Evolutionary conservation across 345 rosid species (phyloP).

Genomic region (Populus ilicifolia): DNA sequence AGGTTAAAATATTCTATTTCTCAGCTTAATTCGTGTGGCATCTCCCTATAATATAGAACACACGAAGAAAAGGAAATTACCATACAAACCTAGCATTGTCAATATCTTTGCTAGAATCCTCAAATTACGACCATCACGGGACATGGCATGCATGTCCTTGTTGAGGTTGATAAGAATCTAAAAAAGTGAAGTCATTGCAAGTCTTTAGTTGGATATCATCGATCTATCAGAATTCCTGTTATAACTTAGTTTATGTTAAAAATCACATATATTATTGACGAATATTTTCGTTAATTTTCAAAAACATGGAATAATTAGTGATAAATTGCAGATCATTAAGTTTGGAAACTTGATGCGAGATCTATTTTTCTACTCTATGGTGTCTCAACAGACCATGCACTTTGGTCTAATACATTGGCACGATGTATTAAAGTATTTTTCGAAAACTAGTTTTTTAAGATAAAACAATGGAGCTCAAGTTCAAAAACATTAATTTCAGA

Average conservation of each 20-base stretch:
- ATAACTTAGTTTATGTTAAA: neutral
- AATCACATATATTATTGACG: neutral
- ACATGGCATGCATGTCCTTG: neutral
- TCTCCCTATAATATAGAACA: no score
- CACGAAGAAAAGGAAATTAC: no score
- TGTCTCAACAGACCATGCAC: neutral
- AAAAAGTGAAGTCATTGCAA: neutral
- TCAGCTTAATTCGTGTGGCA: no score
- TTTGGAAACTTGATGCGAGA: neutral
- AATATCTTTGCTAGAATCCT: neutral
- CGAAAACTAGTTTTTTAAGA: no score
- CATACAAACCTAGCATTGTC: no score
- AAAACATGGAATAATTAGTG: neutral
- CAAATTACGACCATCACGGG: neutral
- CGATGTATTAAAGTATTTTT: no score
- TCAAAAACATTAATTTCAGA: no score
- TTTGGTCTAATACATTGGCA: neutral
- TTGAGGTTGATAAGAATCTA: neutral
- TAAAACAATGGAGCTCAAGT: neutral
- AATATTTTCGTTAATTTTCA: neutral
- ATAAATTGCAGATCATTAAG: neutral
- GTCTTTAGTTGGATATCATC: neutral
- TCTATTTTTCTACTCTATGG: neutral
- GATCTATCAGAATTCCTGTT: neutral
- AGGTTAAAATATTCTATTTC: no score